These are phyloP conservation scores for Diaporthe velutina DNA, from an alignment of 2,329 filamentous ascomycete genomes.

Conservation along the genomic window DNA sequence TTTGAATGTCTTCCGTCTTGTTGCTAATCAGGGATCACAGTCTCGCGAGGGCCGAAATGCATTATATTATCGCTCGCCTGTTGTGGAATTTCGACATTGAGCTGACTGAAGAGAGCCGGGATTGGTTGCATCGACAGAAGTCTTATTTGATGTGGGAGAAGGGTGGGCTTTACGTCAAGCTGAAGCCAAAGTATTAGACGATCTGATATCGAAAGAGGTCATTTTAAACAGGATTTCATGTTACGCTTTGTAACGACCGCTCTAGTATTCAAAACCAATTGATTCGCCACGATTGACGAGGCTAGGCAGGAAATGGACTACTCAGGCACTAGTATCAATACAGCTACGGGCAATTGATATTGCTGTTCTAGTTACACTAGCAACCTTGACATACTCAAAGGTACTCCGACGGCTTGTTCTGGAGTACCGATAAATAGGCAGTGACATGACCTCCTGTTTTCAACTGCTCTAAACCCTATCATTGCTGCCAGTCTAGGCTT, in stretches of 20 bases:
- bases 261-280: neutral
- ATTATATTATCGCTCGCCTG: conserved; percentile 58
- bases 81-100: conserved; percentile 60
- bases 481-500: neutral
- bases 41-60: conserved; percentile 62
- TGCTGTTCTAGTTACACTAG: neutral
- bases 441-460: neutral
- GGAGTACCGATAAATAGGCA: neutral
- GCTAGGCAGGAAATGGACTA: neutral
- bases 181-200: neutral
- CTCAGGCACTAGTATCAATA: neutral
- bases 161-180: conserved; percentile 1
- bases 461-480: neutral
- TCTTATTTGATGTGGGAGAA: conserved; percentile 31
- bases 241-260: neutral
- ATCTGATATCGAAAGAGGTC: neutral
- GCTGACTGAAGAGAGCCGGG: conserved; percentile 44
- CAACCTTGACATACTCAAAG: neutral
- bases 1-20: neutral
- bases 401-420: neutral
- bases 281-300: neutral
- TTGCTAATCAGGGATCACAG: conserved; percentile 43
- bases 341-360: too few relatives aligned
- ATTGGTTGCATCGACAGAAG: conserved; percentile 16
- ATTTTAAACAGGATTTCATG: neutral